phyloP scores from a whole-genome alignment of 805 yeast species.

The Teunomyces barrocoloradensis region DNA sequence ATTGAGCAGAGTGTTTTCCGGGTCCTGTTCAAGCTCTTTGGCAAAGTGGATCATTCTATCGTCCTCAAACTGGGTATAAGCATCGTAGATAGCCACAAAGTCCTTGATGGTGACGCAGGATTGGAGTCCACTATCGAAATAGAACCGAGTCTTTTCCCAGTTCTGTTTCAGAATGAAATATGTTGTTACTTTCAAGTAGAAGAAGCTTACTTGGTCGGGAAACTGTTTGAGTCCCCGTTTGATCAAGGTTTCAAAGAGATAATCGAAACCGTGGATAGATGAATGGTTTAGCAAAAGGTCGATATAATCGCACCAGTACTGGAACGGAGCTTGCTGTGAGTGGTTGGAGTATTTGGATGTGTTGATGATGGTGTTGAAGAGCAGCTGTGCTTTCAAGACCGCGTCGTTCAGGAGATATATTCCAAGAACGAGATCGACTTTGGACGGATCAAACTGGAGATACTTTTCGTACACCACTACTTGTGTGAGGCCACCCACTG shows the following conservation, averaged over 20 bases:
- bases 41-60: slow-evolving; percentile 15
- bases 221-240: slow-evolving; percentile 23
- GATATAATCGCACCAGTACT: slow-evolving; percentile 1
- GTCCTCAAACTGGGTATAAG: slow-evolving; percentile 61
- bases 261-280: not conserved
- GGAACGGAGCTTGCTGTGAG: not conserved
- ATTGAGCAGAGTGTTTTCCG: slow-evolving; percentile 10
- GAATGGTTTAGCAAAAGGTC: slow-evolving; percentile 1
- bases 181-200: slow-evolving; percentile 47
- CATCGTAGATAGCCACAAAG: slow-evolving; percentile 62
- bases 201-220: slow-evolving; percentile 57
- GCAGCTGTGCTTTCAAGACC: slow-evolving; percentile 18
- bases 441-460: slow-evolving; percentile 23
- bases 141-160: slow-evolving; percentile 19
- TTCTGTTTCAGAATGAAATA: slow-evolving; percentile 43
- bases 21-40: slow-evolving; percentile 11
- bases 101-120: slow-evolving; percentile 53
- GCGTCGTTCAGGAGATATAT: slow-evolving; percentile 32
- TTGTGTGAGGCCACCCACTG: slow-evolving; percentile 40
- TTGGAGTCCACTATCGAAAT: slow-evolving; percentile 49
- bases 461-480: slow-evolving; percentile 31
- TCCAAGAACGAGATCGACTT: slow-evolving; percentile 28
- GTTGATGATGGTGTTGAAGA: slow-evolving; percentile 33
- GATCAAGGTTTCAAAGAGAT: not conserved
- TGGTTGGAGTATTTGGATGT: slow-evolving; percentile 23